Base-by-base conservation (phyloP, 2,329 filamentous ascomycete species). In the Ceratocystiopsis sp. region DNA sequence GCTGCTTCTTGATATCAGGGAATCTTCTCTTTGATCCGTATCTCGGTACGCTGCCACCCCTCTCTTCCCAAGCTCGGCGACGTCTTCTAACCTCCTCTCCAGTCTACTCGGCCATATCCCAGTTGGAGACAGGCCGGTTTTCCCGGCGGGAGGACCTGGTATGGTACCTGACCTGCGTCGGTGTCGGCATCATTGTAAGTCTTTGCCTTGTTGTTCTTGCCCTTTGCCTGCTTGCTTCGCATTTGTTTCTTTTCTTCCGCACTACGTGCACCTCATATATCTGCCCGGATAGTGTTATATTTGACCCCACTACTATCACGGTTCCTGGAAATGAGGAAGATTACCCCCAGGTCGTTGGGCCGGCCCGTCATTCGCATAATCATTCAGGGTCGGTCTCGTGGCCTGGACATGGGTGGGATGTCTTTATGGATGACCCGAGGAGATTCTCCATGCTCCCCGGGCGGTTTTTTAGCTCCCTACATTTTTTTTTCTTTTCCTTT, bases 261-360 rank as follows among this genome's bases (percentile, higher is more conserved):
- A 18, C 16, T 50, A 56, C 61, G 68, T 48, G 45, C 53, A 59
- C 64, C 70, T 73, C 69, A 66, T 67, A 69, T 77, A 82, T 82
- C 80, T 84, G 80, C 80, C 79, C 80, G 80, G 72, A 75, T 79
- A 82, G 79, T 68, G 68, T 56, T 49, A 43, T 51, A 67, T 57
- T 57, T 52, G 47, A 53, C 61, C 63, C 71, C 63, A 71, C 79
- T 75, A 68, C 78, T 83, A 78, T 79, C 71, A 68, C 79, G 80
- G 79, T 84, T 84, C 80, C 80, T 84, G 78, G 67, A 82, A 77
- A 63, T 68, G 80, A 84, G 80, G 80, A 70, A 84, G 78, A 84
- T 74, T 67, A 73, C 76, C 79, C 78, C 49, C 72, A 75, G 67
- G 71, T 71, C 67, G 9, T 68, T 69, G 59, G 53, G 53, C 59